A percentile compares a stretch with the other conserved stretches of the same genome.
phyloP scores from a whole-genome alignment of 2,329 filamentous ascomycete genomes.

The Monilinia laxa region DNA sequence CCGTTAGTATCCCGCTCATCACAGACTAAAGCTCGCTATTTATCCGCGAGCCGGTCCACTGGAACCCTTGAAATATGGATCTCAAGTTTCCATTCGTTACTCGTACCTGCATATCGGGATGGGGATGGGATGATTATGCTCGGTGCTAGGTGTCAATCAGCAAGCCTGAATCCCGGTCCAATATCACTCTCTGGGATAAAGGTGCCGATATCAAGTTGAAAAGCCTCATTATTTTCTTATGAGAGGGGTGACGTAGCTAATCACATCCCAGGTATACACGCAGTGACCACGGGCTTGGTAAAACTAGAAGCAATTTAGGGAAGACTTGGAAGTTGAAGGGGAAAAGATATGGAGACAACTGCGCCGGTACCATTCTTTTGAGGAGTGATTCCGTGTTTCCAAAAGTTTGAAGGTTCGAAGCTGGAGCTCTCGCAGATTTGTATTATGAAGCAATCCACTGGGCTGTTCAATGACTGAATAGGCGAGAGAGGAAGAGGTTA shows the following conservation, averaged over 20 bases:
- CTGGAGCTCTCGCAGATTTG: conserved; percentile 2
- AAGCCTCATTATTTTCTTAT: conserved; percentile 3
- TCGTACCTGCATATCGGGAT: conserved; percentile 30
- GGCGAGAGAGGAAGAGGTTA: neutral
- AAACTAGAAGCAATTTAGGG: conserved; percentile 5
- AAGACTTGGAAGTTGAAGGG: neutral
- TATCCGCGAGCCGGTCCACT: conserved; percentile 10
- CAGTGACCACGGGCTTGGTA: conserved; percentile 6
- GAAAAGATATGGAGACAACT: neutral
- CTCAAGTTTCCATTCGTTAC: conserved; percentile 8
- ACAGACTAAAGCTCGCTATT: neutral
- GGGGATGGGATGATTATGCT: conserved; percentile 22
- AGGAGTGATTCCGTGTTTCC: conserved; percentile 11
- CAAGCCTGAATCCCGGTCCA: conserved; percentile 11
- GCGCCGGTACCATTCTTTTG: neutral
- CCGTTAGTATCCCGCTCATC: conserved; percentile 8
- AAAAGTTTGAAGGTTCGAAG: conserved; percentile 8
- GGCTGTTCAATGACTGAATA: neutral
- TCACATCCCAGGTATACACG: conserved; percentile 8
- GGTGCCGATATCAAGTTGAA: conserved; percentile 23
- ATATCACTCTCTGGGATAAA: conserved; percentile 25
- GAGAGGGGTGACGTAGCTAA: conserved; percentile 1
- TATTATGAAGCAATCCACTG: neutral
- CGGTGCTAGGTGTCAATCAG: conserved; percentile 9
- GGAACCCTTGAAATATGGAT: conserved; percentile 18